Conservation (phyloP, 768 basidiomycete genomes). For the Lactarius sp. region DNA sequence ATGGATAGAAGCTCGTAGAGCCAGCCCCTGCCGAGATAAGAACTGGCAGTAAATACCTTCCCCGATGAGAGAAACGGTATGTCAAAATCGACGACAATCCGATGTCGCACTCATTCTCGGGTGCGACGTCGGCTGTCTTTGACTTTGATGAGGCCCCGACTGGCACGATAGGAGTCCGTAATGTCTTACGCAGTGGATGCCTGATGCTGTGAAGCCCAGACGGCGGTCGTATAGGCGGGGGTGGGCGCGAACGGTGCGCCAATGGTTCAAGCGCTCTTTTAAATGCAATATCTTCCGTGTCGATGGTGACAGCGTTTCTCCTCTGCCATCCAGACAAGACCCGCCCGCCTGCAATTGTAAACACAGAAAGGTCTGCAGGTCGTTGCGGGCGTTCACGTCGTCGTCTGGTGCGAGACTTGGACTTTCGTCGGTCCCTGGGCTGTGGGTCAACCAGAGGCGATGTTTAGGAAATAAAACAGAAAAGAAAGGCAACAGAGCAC, state of each 20-base stretch:
- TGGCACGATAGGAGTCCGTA: neutral
- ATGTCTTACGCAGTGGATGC: neutral
- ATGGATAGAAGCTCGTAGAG: conserved; percentile 52
- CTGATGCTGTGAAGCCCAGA: neutral
- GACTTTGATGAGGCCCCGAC: neutral
- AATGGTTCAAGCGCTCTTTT: conserved; percentile 23
- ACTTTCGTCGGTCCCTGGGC: neutral
- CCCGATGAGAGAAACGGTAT: conserved; percentile 49
- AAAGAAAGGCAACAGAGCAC: neutral
- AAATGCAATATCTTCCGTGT: conserved; percentile 39
- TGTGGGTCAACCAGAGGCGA: neutral
- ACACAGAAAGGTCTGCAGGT: conserved; percentile 36
- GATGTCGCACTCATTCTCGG: conserved; percentile 21
- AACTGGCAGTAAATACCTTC: conserved; percentile 44
- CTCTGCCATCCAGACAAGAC: conserved; percentile 38
- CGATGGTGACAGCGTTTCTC: conserved; percentile 36
- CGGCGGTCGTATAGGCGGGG: conserved; percentile 1
- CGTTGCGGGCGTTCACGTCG: conserved; percentile 25
- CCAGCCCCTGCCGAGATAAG: conserved; percentile 57
- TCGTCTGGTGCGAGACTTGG: neutral
- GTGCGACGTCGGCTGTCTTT: neutral
- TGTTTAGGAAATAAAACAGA: neutral
- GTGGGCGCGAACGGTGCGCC: neutral
- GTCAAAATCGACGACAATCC: conserved; percentile 46
- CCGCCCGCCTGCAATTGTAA: conserved; percentile 36